Conservation (phyloP, 1,139 yeast genomes). For the Candida gigantensis region DNA sequence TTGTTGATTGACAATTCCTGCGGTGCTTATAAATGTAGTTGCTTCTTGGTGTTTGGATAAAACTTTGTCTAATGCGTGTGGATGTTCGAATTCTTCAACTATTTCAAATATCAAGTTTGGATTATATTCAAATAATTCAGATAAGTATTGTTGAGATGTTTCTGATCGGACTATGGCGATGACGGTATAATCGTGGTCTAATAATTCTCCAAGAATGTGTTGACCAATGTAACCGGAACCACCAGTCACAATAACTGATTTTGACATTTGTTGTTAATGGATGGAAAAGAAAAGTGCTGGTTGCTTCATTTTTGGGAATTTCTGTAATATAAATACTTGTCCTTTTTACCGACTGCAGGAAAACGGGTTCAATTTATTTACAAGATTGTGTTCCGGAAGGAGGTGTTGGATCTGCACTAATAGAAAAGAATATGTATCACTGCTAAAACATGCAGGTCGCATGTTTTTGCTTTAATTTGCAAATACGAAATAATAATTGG, state of each 20-base stretch:
- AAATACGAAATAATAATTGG: no score
- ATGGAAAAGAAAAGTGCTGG: no score
- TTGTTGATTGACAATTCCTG: slow-evolving; percentile 27
- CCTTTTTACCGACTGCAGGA: no score
- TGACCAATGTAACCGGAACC: slow-evolving; percentile 43
- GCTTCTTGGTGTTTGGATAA: slow-evolving; percentile 48
- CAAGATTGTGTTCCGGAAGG: no score
- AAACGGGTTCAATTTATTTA: no score
- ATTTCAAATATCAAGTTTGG: slow-evolving; percentile 43
- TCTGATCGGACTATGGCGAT: slow-evolving; percentile 61
- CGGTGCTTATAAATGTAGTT: slow-evolving; percentile 52
- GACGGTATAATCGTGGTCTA: slow-evolving; percentile 47
- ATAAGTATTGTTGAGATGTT: slow-evolving; percentile 46
- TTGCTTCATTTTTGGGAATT: no score
- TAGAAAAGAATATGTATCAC: no score
- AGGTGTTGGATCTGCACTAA: no score
- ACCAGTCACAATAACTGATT: slow-evolving; percentile 38
- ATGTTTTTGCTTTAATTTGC: no score
- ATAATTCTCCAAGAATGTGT: slow-evolving; percentile 30
- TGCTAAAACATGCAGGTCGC: no score
- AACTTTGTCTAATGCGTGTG: slow-evolving; percentile 53
- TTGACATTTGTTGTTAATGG: no score
- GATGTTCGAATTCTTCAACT: slow-evolving; percentile 50
- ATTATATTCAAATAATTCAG: slow-evolving; percentile 25
- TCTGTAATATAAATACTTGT: no score